A percentile compares a stretch with the other conserved stretches of the same genome.
Conservation (phyloP, 805 yeast genomes). For the Barnettozyma populi region DNA sequence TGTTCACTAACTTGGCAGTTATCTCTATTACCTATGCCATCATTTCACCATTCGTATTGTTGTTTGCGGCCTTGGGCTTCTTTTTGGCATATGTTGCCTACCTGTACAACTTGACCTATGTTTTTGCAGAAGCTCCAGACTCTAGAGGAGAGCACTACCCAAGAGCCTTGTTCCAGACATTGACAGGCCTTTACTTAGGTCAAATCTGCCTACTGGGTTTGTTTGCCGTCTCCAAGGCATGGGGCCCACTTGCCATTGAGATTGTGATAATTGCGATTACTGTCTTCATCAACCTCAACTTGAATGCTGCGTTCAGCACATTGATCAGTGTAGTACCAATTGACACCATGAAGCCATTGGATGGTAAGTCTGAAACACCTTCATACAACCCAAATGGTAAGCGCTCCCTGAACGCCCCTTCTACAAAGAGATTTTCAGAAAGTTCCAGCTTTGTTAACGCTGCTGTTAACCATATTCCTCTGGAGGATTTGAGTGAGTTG, state of each 20-base stretch:
- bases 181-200: slow-evolving; percentile 84
- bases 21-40: slow-evolving; percentile 63
- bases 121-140: slow-evolving; percentile 62
- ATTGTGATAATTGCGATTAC: slow-evolving; percentile 62
- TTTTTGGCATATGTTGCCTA: slow-evolving; percentile 69
- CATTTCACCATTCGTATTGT: slow-evolving; percentile 76
- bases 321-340: slow-evolving; percentile 56
- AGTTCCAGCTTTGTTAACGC: slow-evolving; percentile 7
- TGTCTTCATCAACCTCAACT: slow-evolving; percentile 57
- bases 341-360: slow-evolving; percentile 72
- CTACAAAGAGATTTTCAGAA: slow-evolving; percentile 6
- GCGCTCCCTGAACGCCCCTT: slow-evolving; percentile 2
- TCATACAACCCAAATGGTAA: slow-evolving; percentile 42
- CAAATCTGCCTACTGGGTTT: slow-evolving; percentile 82
- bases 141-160: slow-evolving; percentile 82
- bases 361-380: slow-evolving; percentile 60
- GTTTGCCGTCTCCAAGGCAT: slow-evolving; percentile 84
- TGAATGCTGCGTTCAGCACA: slow-evolving; percentile 61
- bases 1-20: slow-evolving; percentile 64
- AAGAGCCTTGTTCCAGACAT: slow-evolving; percentile 80
- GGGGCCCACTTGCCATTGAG: slow-evolving; percentile 88
- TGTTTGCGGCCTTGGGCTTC: slow-evolving; percentile 71
- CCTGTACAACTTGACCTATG: slow-evolving; percentile 71
- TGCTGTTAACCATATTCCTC: slow-evolving; percentile 23
- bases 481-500: slow-evolving; percentile 21